These are phyloP conservation scores for Agrocybe pediades DNA, from an alignment of 768 basidiomycete species.

Conservation along the genomic window DNA sequence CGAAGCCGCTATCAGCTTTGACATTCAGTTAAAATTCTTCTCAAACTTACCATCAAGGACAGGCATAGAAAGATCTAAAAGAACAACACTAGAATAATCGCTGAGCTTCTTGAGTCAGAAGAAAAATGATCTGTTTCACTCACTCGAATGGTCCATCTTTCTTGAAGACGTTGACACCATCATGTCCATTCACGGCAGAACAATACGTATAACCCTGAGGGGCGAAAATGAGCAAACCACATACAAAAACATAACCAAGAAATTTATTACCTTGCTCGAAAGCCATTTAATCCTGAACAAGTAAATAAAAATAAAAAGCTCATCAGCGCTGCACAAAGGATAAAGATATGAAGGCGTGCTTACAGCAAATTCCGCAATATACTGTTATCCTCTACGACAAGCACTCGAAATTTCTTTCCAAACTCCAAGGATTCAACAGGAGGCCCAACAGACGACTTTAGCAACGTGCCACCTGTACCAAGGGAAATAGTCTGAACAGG, in stretches of 20 bases:
- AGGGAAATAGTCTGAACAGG: slow-evolving; percentile 49
- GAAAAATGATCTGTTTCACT: slow-evolving; percentile 28
- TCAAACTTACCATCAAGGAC: slow-evolving; percentile 73
- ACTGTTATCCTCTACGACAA: slow-evolving; percentile 90
- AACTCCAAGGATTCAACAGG: slow-evolving; percentile 39
- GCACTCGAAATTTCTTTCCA: slow-evolving; percentile 50
- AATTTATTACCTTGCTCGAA: slow-evolving; percentile 47
- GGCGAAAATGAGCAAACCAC: neutral
- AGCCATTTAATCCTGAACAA: slow-evolving; percentile 61
- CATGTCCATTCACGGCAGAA: slow-evolving; percentile 82
- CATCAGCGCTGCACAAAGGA: neutral
- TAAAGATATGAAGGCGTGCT: slow-evolving; percentile 29
- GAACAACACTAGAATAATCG: slow-evolving; percentile 60
- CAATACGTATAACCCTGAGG: slow-evolving; percentile 70
- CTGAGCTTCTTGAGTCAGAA: neutral
- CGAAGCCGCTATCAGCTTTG: neutral
- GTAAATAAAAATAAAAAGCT: slow-evolving; percentile 17
- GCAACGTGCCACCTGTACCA: slow-evolving; percentile 64
- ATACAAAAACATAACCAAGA: slow-evolving; percentile 15
- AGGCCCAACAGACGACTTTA: slow-evolving; percentile 66
- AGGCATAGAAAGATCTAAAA: slow-evolving; percentile 93
- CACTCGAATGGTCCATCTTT: slow-evolving; percentile 85
- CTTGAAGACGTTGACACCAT: slow-evolving; percentile 78
- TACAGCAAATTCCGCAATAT: slow-evolving; percentile 84
- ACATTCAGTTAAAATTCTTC: slow-evolving; percentile 40